A percentile compares a stretch with the other conserved stretches of the same genome.
phyloP scores from a whole-genome alignment of 129 eudicot species.

The Pulicaria dysenterica region DNA sequence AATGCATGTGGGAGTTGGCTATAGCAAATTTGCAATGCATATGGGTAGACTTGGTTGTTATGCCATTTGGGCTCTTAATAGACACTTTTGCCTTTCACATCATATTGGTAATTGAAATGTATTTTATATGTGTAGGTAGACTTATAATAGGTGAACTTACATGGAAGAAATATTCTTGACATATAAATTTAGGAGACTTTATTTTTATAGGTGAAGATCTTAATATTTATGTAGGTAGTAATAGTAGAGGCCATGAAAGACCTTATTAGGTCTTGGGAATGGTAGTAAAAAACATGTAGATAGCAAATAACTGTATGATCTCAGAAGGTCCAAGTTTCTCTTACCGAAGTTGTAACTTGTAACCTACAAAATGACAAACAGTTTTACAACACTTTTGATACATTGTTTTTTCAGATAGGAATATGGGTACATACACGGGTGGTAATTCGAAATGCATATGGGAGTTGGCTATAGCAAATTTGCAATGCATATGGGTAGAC shows the following conservation, averaged over 20 bases:
- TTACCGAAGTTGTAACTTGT: neutral
- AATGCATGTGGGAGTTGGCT: neutral
- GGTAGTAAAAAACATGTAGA: too few relatives aligned
- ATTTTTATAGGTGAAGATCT: neutral
- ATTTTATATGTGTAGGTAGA: neutral
- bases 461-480: neutral
- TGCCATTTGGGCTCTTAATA: neutral
- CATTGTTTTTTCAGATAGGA: neutral
- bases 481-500: neutral
- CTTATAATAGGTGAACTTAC: neutral
- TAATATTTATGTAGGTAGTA: neutral
- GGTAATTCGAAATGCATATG: neutral
- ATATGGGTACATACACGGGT: neutral
- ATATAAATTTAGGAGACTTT: neutral
- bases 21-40: neutral
- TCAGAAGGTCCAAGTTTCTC: neutral
- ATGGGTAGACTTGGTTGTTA: neutral
- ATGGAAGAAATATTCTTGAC: neutral
- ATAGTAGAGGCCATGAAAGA: too few relatives aligned
- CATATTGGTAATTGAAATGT: neutral
- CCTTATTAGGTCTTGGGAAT: too few relatives aligned
- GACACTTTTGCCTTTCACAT: neutral
- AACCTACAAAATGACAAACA: neutral
- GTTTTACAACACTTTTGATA: neutral
- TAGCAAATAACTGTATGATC: too few relatives aligned